Evolutionary conservation across 1,284 basidiomycete species (phyloP).

Genomic region (Malassezia psittaci): DNA sequence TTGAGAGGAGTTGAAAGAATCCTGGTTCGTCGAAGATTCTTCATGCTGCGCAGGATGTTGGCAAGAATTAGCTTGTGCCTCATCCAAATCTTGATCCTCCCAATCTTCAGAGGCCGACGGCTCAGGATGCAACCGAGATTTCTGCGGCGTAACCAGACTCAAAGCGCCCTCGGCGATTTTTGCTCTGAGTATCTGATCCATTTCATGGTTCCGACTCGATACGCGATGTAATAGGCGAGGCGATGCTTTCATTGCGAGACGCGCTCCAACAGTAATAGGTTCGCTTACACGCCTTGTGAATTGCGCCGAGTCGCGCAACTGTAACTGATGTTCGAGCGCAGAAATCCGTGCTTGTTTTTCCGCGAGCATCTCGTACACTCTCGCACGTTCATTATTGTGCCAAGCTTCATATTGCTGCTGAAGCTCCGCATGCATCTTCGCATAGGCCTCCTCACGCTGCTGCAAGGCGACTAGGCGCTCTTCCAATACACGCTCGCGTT

Average conservation of each 20-base stretch:
- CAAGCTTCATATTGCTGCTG: not conserved
- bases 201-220: not conserved
- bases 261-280: not conserved
- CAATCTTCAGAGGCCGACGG: conserved; percentile 6
- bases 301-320: not conserved
- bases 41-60: too few relatives aligned
- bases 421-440: not conserved
- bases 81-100: conserved; percentile 9
- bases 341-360: conserved; percentile 10
- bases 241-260: not conserved
- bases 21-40: too few relatives aligned
- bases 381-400: conserved; percentile 5
- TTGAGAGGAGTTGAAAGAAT: too few relatives aligned
- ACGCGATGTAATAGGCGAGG: too few relatives aligned
- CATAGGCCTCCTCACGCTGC: conserved; percentile 4
- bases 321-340: not conserved
- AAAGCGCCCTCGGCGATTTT: not conserved
- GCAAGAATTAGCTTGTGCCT: not conserved
- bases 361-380: not conserved
- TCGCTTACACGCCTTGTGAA: not conserved
- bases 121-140: not conserved
- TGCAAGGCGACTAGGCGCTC: conserved; percentile 3
- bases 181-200: not conserved
- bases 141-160: not conserved
- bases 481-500: conserved; percentile 5